Base-by-base conservation (phyloP, 495 filamentous ascomycete species). In the Parachaetomium inaequale region DNA sequence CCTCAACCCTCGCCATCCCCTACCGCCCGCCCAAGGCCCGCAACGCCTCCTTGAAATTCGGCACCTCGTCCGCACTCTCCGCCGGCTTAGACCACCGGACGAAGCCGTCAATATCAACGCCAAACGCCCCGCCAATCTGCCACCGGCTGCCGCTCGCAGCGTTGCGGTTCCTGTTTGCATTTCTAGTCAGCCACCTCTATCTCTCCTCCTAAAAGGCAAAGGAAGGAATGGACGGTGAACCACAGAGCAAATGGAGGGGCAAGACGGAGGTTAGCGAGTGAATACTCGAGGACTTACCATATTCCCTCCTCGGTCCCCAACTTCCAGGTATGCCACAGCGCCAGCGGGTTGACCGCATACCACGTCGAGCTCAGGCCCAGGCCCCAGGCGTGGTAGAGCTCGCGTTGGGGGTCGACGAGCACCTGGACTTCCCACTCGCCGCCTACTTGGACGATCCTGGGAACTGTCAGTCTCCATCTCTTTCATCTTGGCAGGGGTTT, bases 61-160 rank as follows among this genome's bases (percentile, higher is more conserved):
- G 75, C 6, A 84, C 55, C 19, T 85, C 78, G 56, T 81, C 78
- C 23, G 82, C 78, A 14, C 71, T 71, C 15, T 59, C 51, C 28
- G 77, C 75, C 25, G 73, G 66, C 40, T 70, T 66, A 2, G 64
- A 68, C 81, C 83, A 87, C 43, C 67, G 70, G 4, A 87, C 76
- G 21, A 74, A 59, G 4, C 84, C 83, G 1, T 74, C 66, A 29
- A 65, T 62, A 67, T 85, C 82, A 14, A 87, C 70, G 6, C 78
- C 81, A 69, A 82, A 88, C 46, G 77, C 79, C 31, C 84, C 85
- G 43, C 76, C 67, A 28, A 72, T 83, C 75, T 87, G 84, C 84
- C 84, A 87, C 36, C 81, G 66, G 51, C 61, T 81, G 29, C 83
- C 84, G 66, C 78, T 84, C 68, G 84, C 78, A 25, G 78, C 79